Base-by-base conservation (phyloP, 495 filamentous ascomycete species). In the Patellaria atrata region DNA sequence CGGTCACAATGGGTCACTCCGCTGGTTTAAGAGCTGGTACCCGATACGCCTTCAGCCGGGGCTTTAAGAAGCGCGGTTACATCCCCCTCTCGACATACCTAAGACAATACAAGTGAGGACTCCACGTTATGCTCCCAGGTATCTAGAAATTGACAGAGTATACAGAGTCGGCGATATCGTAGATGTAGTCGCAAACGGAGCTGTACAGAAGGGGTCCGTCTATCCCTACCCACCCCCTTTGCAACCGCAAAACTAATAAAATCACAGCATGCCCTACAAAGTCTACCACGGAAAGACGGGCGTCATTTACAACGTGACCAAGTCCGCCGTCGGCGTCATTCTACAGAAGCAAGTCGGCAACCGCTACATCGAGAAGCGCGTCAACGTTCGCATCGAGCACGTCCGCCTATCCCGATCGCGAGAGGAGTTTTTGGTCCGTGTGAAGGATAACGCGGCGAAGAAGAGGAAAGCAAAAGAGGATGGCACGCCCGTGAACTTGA, bases 221-320 rank as follows among this genome's bases (percentile, higher is more conserved):
- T 36, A 36, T 43, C 22, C 45, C 41, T 15, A 38, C 44, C 29
- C 41, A 44, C 35, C 27, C 35, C 27, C 15, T 8, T 25, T 22
- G 22, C 22, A 22, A 38, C 35, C 12, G 15, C 4, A 11, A 20
- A 26, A 33, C 42, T 48, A 13, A 48, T 37, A 55, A 35, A 38
- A 38, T 32, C 30, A 41, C 45, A 48, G 27, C 70, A 87, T 93
- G 83, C 86, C 87, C 52, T 82, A 87, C 78, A 94, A 94, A 72
- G 79, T 92, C 66, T 94, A 91, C 77, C 85, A 94, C 70, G 85
- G 85, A 54, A 94, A 93, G 79, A 94, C 85, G 44, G 86, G 85
- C 57, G 81, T 94, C 51, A 68, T 94, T 68, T 93, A 93, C 75
- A 94, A 93, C 69, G 84, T 93, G 48, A 94, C 87, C 59, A 91